Conservation (phyloP, 2,329 filamentous ascomycete species). For the Epichloe baconii region DNA sequence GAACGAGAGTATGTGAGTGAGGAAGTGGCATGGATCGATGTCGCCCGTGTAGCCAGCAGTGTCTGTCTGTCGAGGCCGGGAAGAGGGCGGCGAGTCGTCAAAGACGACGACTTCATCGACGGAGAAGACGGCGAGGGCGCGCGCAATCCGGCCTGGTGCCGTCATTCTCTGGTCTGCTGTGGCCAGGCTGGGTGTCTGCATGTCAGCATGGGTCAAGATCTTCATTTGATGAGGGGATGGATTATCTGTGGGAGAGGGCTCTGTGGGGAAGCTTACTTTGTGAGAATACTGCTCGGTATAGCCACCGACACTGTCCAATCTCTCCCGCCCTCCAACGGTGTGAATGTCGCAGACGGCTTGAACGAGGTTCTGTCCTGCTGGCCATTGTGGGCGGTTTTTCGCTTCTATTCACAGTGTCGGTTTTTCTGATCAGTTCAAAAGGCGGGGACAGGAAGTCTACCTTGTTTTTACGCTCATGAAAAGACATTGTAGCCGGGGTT, state of each 20-base stretch:
- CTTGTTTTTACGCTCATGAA: constrained; percentile 20
- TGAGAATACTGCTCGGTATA: constrained; percentile 63
- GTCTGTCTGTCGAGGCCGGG: constrained; percentile 34
- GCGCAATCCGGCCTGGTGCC: constrained; percentile 62
- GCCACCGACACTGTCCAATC: constrained; percentile 67
- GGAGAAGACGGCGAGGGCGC: constrained; percentile 69
- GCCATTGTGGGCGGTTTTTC: constrained; percentile 32
- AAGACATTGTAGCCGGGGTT: constrained; percentile 16
- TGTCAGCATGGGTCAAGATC: neutral
- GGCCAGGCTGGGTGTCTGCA: constrained; percentile 37
- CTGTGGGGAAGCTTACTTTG: constrained; percentile 40
- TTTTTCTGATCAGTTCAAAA: neutral
- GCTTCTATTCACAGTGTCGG: constrained; percentile 27
- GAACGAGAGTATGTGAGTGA: constrained; percentile 66
- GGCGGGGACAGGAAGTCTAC: constrained; percentile 6
- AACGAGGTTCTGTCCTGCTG: constrained; percentile 30
- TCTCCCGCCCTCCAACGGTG: constrained; percentile 46
- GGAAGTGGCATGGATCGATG: constrained; percentile 65
- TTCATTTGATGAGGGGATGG: neutral
- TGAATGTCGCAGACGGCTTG: constrained; percentile 57
- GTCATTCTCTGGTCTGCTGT: constrained; percentile 65
- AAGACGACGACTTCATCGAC: constrained; percentile 77
- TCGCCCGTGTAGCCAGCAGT: constrained; percentile 51
- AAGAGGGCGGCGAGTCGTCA: constrained; percentile 47
- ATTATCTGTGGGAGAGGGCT: neutral